These are phyloP conservation scores for Xylaria sp. DNA, from an alignment of 2,329 filamentous ascomycete species.

Conservation along the genomic window DNA sequence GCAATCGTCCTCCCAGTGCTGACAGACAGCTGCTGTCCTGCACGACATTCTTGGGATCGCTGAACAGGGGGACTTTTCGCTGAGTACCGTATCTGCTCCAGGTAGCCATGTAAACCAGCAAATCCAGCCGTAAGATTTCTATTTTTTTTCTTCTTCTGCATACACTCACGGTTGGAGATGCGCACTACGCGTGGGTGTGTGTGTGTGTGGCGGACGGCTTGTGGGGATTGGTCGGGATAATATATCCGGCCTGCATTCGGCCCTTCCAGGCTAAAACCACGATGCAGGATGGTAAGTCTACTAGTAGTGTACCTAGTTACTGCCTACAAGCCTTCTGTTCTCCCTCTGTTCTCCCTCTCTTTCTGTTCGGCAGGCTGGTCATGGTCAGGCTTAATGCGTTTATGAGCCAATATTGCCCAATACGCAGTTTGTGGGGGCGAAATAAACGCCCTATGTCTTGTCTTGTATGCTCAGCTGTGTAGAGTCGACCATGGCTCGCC, in stretches of 20 bases:
- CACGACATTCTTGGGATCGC: constrained; percentile 32
- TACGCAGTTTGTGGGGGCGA: constrained; percentile 35
- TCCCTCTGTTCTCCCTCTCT: constrained; percentile 16
- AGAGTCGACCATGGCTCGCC: constrained; percentile 3
- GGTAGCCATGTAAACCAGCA: constrained; percentile 2
- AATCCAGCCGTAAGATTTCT: constrained; percentile 14
- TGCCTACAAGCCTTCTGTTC: constrained; percentile 38
- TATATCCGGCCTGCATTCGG: constrained; percentile 52
- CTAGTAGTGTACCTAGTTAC: constrained; percentile 18
- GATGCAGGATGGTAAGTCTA: constrained; percentile 44
- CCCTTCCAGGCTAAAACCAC: constrained; percentile 58
- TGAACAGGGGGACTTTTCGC: constrained; percentile 20
- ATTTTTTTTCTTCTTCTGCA: constrained; percentile 17
- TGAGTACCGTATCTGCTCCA: constrained; percentile 20
- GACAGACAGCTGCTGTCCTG: constrained; percentile 29
- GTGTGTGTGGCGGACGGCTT: constrained; percentile 45
- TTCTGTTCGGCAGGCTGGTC: constrained; percentile 42
- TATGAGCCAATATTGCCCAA: constrained; percentile 30
- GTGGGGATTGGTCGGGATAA: constrained; percentile 54
- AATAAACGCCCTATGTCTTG: constrained; percentile 37
- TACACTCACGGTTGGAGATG: constrained; percentile 30
- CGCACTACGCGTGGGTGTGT: constrained; percentile 29
- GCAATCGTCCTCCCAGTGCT: constrained; percentile 20
- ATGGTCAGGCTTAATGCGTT: constrained; percentile 30
- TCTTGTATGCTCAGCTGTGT: constrained; percentile 35